phyloP scores from a whole-genome alignment of 345 rosid genomes.

The Corchorus capsularis region DNA sequence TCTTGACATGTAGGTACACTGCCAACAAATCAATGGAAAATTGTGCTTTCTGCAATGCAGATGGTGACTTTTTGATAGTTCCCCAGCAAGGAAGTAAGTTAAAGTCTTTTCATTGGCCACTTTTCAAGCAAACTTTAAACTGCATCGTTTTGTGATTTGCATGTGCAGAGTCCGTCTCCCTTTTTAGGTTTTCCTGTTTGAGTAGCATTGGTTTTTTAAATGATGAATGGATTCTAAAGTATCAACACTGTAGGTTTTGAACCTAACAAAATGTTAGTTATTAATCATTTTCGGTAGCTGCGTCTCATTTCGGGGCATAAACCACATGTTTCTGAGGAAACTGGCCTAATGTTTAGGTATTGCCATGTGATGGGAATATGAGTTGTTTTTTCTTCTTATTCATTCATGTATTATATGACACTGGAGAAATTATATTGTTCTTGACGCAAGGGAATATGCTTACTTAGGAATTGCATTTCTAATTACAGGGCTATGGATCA shows the following conservation, averaged over 20 bases:
- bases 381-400: background rate
- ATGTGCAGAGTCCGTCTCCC: background rate
- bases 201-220: background rate
- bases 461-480: background rate
- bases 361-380: background rate
- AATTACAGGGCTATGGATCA: constrained; percentile 75
- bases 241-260: background rate
- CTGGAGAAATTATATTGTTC: background rate
- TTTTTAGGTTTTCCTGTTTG: background rate
- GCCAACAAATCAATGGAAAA: constrained; percentile 90
- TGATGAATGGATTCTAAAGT: background rate
- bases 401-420: background rate
- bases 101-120: background rate
- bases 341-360: background rate
- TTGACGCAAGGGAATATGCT: background rate
- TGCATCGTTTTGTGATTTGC: background rate
- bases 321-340: background rate
- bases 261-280: background rate
- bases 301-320: background rate
- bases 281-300: background rate
- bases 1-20: constrained; percentile 52
- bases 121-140: background rate
- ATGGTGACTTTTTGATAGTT: constrained; percentile 94
- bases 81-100: constrained; percentile 92
- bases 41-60: constrained; percentile 87